Conservation (phyloP, 306 rosid species). For the Castanea mollissima region DNA sequence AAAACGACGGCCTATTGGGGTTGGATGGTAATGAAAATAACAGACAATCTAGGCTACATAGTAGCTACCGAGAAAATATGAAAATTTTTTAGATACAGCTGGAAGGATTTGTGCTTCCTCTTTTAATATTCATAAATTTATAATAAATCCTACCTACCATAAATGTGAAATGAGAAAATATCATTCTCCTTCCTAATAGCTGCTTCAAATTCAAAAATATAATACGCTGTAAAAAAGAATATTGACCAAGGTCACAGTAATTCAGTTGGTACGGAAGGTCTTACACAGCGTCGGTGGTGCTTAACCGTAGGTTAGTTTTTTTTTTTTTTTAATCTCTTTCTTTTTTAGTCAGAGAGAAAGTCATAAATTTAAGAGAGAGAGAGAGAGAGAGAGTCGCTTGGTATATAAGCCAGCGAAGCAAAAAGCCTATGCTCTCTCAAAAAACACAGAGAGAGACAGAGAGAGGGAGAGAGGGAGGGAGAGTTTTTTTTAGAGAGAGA, state of each 20-base stretch:
- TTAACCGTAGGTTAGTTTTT: conserved; percentile 38
- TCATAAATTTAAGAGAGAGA: not conserved
- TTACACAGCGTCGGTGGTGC: conserved; percentile 62
- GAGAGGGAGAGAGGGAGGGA: not conserved
- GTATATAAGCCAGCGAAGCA: conserved; percentile 61
- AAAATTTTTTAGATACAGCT: too few species aligned
- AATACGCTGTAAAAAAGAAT: conserved; percentile 1
- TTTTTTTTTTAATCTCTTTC: not conserved
- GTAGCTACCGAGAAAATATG: too few species aligned
- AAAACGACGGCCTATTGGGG: too few species aligned
- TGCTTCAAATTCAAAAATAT: too few species aligned
- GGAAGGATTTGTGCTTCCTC: too few species aligned
- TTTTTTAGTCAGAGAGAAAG: not conserved
- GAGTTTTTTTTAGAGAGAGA: conserved; percentile 12
- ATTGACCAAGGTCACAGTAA: conserved; percentile 27
- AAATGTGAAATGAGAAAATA: too few species aligned
- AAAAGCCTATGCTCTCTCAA: conserved; percentile 6
- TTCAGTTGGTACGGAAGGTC: conserved; percentile 29
- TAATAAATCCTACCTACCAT: too few species aligned
- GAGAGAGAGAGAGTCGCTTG: conserved; percentile 30
- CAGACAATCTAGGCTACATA: not conserved
- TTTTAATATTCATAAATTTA: too few species aligned
- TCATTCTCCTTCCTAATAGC: too few species aligned
- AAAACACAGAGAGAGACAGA: not conserved
- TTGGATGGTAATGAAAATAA: not conserved